Evolutionary conservation across 1,284 basidiomycete genomes (phyloP).

Genomic region (Tylopilus sp.): DNA sequence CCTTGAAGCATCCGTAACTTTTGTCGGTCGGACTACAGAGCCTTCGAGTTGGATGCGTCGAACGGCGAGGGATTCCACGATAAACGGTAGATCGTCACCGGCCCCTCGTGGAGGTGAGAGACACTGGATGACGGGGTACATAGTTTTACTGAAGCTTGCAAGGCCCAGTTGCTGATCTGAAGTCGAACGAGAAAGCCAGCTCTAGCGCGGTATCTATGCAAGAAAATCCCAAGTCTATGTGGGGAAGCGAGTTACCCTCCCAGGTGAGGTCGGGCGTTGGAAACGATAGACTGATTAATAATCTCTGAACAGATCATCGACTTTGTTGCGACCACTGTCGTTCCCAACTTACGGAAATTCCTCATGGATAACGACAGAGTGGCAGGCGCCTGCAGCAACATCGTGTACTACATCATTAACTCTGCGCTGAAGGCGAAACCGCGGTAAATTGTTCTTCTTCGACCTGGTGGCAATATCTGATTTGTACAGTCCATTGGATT

Average conservation of each 20-base stretch:
- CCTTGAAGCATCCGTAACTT: conserved; percentile 72
- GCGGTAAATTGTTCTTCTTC: conserved; percentile 41
- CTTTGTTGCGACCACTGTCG: conserved; percentile 65
- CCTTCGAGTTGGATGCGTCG: conserved; percentile 76
- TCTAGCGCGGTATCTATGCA: conserved; percentile 40
- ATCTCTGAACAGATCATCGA: conserved; percentile 53
- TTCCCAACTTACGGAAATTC: conserved; percentile 79
- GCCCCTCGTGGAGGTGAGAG: conserved; percentile 45
- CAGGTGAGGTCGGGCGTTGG: conserved; percentile 41
- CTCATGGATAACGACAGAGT: conserved; percentile 85
- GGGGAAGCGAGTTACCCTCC: conserved; percentile 44
- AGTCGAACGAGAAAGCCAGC: conserved; percentile 54
- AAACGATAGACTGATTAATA: neutral
- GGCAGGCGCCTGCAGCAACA: conserved; percentile 69
- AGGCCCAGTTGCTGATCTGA: conserved; percentile 35
- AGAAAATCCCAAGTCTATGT: conserved; percentile 42
- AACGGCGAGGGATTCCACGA: conserved; percentile 52
- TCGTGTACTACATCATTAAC: conserved; percentile 81
- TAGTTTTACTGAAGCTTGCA: conserved; percentile 1
- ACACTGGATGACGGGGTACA: neutral
- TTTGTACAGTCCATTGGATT: conserved; percentile 58
- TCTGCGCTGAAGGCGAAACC: conserved; percentile 74
- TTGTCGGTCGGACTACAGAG: conserved; percentile 73
- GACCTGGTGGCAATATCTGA: conserved; percentile 1
- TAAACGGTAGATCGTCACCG: conserved; percentile 69